phyloP scores from a whole-genome alignment of 495 filamentous ascomycete genomes.

The Daldinia loculata region DNA sequence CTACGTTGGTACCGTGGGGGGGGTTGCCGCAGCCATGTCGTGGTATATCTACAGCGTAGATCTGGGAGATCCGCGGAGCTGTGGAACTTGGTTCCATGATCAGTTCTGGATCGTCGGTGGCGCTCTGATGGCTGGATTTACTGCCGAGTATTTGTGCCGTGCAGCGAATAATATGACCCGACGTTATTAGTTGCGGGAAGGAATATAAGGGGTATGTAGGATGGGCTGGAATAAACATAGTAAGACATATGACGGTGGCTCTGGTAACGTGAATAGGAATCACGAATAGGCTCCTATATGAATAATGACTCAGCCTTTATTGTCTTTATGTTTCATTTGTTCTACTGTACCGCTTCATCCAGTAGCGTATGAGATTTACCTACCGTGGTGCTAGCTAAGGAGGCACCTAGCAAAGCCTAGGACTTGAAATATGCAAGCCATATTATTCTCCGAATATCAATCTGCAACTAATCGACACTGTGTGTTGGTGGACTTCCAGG shows the following conservation, averaged over 20 bases:
- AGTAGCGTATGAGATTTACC: neutral
- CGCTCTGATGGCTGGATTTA: slow-evolving; percentile 12
- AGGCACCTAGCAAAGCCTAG: neutral
- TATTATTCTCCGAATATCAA: neutral
- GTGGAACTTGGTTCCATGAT: slow-evolving; percentile 41
- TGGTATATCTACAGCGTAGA: slow-evolving; percentile 30
- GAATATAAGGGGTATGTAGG: neutral
- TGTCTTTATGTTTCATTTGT: neutral
- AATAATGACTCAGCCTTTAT: neutral
- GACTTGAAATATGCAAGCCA: neutral
- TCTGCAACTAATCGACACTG: neutral
- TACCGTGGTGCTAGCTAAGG: neutral
- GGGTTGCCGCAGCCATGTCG: neutral
- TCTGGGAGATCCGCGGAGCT: slow-evolving; percentile 33
- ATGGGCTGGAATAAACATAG: neutral
- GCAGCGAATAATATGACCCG: neutral
- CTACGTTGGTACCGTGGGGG: neutral
- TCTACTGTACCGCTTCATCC: neutral
- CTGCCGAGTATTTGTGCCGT: slow-evolving; percentile 17
- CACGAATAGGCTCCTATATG: neutral
- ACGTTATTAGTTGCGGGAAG: neutral
- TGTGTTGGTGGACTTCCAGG: neutral
- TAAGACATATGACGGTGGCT: neutral
- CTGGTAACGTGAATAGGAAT: neutral
- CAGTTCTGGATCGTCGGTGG: slow-evolving; percentile 43